phyloP scores from a whole-genome alignment of 2,329 filamentous ascomycete genomes.

The Sodiomyces alkalinus region DNA sequence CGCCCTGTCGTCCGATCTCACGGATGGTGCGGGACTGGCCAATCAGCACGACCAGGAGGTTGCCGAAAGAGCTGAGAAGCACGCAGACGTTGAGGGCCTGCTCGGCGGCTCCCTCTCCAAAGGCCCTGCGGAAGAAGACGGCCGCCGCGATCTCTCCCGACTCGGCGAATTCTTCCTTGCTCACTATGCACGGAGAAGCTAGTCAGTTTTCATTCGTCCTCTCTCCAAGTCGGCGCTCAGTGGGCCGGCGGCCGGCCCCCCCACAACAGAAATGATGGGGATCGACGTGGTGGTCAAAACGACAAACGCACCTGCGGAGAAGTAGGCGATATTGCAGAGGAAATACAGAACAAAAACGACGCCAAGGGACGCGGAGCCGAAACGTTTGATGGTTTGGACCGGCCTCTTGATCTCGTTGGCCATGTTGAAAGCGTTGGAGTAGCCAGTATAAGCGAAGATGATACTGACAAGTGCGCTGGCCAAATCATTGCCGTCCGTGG shows the following conservation, averaged over 20 bases:
- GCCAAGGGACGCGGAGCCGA: conserved; percentile 31
- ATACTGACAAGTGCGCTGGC: conserved; percentile 39
- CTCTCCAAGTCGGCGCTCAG: too few relatives aligned
- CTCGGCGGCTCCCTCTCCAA: conserved; percentile 31
- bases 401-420: conserved; percentile 49
- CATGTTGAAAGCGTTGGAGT: conserved; percentile 44
- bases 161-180: conserved; percentile 34
- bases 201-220: too few relatives aligned
- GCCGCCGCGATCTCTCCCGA: conserved; percentile 39
- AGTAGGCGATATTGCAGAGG: conserved; percentile 43
- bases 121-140: conserved; percentile 43
- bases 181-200: conserved; percentile 21
- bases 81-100: conserved; percentile 42
- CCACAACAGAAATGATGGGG: too few relatives aligned
- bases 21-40: conserved; percentile 40
- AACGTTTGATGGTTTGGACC: conserved; percentile 34
- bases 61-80: conserved; percentile 41
- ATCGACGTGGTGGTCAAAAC: too few relatives aligned
- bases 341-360: conserved; percentile 40
- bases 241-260: too few relatives aligned
- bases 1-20: conserved; percentile 46
- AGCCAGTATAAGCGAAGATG: conserved; percentile 42
- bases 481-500: conserved; percentile 19
- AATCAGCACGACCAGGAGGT: conserved; percentile 39
- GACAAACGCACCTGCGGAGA: conserved; percentile 27